Conservation (phyloP, 176 grass and related monocot genomes). For the Triticum monococcum region DNA sequence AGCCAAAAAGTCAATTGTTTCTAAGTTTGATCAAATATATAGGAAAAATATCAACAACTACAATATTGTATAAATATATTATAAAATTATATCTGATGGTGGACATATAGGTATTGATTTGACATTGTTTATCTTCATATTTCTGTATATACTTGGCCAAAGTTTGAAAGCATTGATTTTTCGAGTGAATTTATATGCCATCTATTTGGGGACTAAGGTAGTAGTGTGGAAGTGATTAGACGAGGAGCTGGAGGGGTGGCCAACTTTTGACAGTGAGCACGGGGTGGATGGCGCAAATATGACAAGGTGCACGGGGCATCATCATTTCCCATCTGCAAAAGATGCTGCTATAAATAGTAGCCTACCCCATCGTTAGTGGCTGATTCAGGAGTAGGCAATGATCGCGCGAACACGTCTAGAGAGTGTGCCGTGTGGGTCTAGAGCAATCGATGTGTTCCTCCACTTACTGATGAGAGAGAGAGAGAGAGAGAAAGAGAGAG, state of each 20-base stretch:
- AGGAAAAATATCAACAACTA: too few relatives aligned
- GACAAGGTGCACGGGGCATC: slow-evolving; percentile 9
- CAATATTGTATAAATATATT: too few relatives aligned
- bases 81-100: too few relatives aligned
- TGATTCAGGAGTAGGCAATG: slow-evolving; percentile 47
- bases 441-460: slow-evolving; percentile 44
- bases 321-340: slow-evolving; percentile 26
- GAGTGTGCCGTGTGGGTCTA: neutral
- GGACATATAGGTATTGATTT: too few relatives aligned
- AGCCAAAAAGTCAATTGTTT: too few relatives aligned
- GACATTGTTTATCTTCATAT: too few relatives aligned
- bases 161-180: too few relatives aligned
- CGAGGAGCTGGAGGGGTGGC: neutral
- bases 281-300: slow-evolving; percentile 6
- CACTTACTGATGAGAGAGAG: slow-evolving; percentile 25
- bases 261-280: neutral
- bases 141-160: too few relatives aligned
- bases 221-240: neutral
- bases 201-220: too few relatives aligned
- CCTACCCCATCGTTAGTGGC: slow-evolving; percentile 22
- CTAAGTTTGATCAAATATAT: too few relatives aligned
- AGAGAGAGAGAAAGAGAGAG: slow-evolving; percentile 2
- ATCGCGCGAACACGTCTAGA: slow-evolving; percentile 20
- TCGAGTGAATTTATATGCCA: too few relatives aligned
- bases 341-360: slow-evolving; percentile 19